These are phyloP conservation scores for Psilocybe tampanensis DNA, from an alignment of 768 basidiomycete species.

Conservation along the genomic window DNA sequence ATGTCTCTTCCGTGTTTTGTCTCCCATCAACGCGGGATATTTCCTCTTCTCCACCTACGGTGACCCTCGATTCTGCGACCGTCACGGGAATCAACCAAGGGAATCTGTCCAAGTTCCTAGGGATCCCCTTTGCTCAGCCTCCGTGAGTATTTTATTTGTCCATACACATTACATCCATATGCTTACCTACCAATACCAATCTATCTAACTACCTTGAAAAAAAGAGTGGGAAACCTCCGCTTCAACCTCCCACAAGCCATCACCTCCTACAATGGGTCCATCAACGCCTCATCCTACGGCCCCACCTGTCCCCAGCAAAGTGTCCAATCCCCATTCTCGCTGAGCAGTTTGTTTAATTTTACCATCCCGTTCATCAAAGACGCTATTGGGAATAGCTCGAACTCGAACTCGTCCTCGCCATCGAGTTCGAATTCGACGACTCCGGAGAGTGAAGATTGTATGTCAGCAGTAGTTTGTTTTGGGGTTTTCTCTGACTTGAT, in stretches of 20 bases:
- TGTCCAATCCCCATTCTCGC: conserved; percentile 9
- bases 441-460: conserved; percentile 24
- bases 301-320: conserved; percentile 43
- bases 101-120: conserved; percentile 40
- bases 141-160: no score
- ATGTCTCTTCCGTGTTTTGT: neutral
- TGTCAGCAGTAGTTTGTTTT: no score
- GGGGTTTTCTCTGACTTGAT: neutral
- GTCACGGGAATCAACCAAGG: conserved; percentile 42
- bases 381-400: neutral
- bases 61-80: conserved; percentile 43
- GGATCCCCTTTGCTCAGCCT: conserved; percentile 52
- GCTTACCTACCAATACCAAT: neutral
- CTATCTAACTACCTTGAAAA: neutral
- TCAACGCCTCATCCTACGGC: conserved; percentile 42
- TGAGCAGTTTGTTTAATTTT: conserved; percentile 10
- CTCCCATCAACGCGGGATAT: neutral
- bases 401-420: neutral
- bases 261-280: conserved; percentile 36
- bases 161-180: neutral
- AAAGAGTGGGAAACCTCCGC: conserved; percentile 40
- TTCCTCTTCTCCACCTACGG: conserved; percentile 26
- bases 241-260: conserved; percentile 44
- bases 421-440: neutral
- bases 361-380: neutral